Evolutionary conservation across 73 alveolate genomes (phyloP).

Genomic region (Uronychia binucleata): DNA sequence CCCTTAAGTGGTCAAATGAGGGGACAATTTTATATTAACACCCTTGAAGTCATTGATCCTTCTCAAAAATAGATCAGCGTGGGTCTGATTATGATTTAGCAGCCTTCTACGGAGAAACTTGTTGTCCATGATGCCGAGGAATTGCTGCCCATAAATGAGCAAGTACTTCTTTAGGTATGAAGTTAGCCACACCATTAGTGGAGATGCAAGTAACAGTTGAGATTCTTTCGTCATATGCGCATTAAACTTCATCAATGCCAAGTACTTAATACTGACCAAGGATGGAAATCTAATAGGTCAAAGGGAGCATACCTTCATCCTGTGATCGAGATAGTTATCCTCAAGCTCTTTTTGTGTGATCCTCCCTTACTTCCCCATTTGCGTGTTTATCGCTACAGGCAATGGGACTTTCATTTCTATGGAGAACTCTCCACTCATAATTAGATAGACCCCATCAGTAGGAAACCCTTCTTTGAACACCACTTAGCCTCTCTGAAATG

Average conservation of each 20-base stretch:
- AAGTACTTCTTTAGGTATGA: neutral
- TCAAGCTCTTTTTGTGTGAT: neutral
- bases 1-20: neutral
- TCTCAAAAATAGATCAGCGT: neutral
- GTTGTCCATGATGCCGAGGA: neutral
- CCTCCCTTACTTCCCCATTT: neutral
- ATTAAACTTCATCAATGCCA: neutral
- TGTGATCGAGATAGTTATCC: neutral
- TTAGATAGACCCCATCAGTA: neutral
- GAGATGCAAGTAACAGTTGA: neutral
- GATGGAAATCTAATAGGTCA: neutral
- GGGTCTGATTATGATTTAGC: neutral
- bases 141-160: neutral
- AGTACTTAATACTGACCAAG: neutral
- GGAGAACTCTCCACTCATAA: neutral
- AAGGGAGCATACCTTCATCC: neutral
- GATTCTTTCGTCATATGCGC: neutral
- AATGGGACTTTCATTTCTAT: neutral
- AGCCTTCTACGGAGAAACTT: neutral
- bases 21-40: neutral
- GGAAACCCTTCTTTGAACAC: neutral
- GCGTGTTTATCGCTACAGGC: neutral
- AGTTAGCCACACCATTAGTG: neutral
- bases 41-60: neutral
- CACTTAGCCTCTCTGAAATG: neutral